A percentile compares a stretch with the other conserved stretches of the same genome.
These are phyloP conservation scores for Centaurea solstitialis DNA, from an alignment of 129 eudicot species.

Conservation along the genomic window DNA sequence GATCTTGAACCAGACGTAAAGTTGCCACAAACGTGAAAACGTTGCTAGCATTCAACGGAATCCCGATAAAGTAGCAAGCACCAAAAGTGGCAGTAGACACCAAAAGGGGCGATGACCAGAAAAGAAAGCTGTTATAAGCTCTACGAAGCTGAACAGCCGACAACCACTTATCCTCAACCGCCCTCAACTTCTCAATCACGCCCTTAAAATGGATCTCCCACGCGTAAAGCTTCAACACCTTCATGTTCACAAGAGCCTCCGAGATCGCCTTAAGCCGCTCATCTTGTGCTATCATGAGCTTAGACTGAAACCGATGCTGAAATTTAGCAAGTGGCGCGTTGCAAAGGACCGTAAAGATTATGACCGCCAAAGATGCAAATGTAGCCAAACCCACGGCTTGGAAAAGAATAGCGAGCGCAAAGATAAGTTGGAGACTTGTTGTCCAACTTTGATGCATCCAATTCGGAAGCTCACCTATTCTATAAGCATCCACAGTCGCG, in stretches of 20 bases:
- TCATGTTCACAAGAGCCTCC: conserved; percentile 94
- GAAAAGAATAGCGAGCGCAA: conserved; percentile 68
- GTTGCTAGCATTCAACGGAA: conserved; percentile 79
- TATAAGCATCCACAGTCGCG: conserved; percentile 80
- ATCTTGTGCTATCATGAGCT: conserved; percentile 88
- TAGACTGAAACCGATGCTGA: conserved; percentile 78
- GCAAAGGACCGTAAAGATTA: conserved; percentile 76
- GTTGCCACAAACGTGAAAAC: conserved; percentile 96
- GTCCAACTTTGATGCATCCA: conserved; percentile 97
- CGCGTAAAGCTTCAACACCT: conserved; percentile 86
- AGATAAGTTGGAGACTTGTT: conserved; percentile 71
- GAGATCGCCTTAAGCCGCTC: conserved; percentile 70
- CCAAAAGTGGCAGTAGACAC: conserved; percentile 93
- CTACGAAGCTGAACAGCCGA: conserved; percentile 77
- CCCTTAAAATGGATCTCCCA: conserved; percentile 93
- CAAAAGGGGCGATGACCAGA: conserved; percentile 90
- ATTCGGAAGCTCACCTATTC: conserved; percentile 91
- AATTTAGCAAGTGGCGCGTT: conserved; percentile 87
- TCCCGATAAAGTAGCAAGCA: conserved; percentile 77
- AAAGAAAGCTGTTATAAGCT: conserved; percentile 80
- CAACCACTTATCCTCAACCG: conserved; percentile 67
- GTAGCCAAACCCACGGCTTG: conserved; percentile 88
- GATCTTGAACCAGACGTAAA: conserved; percentile 91
- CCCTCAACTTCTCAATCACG: conserved; percentile 67
- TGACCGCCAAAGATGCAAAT: conserved; percentile 66